These are phyloP conservation scores for Colletotrichum ledebouriae DNA, from an alignment of 2,329 filamentous ascomycete species.

Conservation along the genomic window DNA sequence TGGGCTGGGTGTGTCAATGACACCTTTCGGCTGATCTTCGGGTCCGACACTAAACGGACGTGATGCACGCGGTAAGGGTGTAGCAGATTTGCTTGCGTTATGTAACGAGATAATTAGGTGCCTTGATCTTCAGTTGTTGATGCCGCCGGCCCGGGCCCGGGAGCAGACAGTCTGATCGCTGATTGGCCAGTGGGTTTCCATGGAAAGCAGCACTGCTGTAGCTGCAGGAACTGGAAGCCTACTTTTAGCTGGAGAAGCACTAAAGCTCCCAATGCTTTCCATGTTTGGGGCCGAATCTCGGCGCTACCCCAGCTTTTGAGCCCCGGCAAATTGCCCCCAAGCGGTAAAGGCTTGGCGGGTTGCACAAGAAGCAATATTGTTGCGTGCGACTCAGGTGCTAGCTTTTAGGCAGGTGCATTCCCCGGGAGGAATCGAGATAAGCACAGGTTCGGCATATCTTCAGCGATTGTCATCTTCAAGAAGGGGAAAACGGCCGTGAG, in stretches of 20 bases:
- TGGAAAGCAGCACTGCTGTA: background rate
- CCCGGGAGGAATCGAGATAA: slow-evolving; percentile 27
- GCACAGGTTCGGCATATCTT: slow-evolving; percentile 8
- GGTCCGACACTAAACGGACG: slow-evolving; percentile 7
- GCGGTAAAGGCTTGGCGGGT: slow-evolving; percentile 14
- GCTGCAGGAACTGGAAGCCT: background rate
- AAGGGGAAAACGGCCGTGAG: background rate
- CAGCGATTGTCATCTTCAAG: slow-evolving; percentile 1
- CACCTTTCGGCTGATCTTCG: slow-evolving; percentile 33
- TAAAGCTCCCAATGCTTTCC: background rate
- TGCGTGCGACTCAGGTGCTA: background rate
- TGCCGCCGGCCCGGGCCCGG: slow-evolving; percentile 2
- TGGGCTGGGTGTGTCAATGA: slow-evolving; percentile 9
- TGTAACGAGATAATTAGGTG: no score
- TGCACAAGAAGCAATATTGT: slow-evolving; percentile 6
- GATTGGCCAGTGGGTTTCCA: slow-evolving; percentile 4
- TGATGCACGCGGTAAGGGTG: background rate
- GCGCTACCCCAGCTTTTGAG: slow-evolving; percentile 19
- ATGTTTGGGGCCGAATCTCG: slow-evolving; percentile 27
- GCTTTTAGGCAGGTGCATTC: background rate
- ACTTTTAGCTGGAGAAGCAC: background rate
- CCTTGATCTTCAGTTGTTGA: background rate
- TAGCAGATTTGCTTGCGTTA: no score
- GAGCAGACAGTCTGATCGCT: slow-evolving; percentile 9
- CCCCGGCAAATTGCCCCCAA: slow-evolving; percentile 28